These are phyloP conservation scores for Ophiocordyceps camponoti-saundersi DNA, from an alignment of 2,329 filamentous ascomycete genomes.

Conservation along the genomic window DNA sequence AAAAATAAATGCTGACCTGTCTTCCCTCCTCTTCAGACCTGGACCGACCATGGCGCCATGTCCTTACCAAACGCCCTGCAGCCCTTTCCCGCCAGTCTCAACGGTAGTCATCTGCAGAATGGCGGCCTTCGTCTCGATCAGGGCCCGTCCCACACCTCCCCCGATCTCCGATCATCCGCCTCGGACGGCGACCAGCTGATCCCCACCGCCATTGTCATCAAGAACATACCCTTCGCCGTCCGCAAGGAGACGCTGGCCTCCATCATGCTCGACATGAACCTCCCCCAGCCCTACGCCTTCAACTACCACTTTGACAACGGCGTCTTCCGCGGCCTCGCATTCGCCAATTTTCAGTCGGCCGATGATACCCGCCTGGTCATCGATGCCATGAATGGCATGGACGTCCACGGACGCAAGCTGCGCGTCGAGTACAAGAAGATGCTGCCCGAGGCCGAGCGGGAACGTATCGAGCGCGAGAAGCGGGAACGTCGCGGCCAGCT, in stretches of 20 bases:
- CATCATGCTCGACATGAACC: conserved; percentile 84
- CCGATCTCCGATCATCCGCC: conserved; percentile 23
- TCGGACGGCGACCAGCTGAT: conserved; percentile 73
- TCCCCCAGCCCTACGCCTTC: conserved; percentile 93
- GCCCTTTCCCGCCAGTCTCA: conserved; percentile 17
- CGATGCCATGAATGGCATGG: conserved; percentile 85
- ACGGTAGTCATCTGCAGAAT: conserved; percentile 19
- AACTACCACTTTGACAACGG: conserved; percentile 99
- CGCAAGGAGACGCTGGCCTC: conserved; percentile 90
- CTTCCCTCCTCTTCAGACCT: conserved; percentile 19
- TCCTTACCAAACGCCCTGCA: conserved; percentile 22
- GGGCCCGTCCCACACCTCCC: conserved; percentile 21
- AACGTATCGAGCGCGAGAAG: conserved; percentile 94
- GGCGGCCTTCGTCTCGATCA: conserved; percentile 26
- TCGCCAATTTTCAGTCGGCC: conserved; percentile 93
- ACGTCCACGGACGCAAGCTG: conserved; percentile 84
- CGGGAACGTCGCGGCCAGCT: conserved; percentile 87
- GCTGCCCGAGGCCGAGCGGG: conserved; percentile 84
- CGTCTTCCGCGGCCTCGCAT: conserved; percentile 87
- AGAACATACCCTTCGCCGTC: conserved; percentile 97
- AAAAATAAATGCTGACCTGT: background rate
- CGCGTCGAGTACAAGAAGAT: conserved; percentile 99
- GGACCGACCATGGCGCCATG: conserved; percentile 30
- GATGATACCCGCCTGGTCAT: conserved; percentile 91
- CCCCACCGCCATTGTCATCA: conserved; percentile 95